Percentiles rank a stretch among this genome's conserved stretches.
phyloP scores from a whole-genome alignment of 129 eudicot genomes.

The Calendula officinalis region DNA sequence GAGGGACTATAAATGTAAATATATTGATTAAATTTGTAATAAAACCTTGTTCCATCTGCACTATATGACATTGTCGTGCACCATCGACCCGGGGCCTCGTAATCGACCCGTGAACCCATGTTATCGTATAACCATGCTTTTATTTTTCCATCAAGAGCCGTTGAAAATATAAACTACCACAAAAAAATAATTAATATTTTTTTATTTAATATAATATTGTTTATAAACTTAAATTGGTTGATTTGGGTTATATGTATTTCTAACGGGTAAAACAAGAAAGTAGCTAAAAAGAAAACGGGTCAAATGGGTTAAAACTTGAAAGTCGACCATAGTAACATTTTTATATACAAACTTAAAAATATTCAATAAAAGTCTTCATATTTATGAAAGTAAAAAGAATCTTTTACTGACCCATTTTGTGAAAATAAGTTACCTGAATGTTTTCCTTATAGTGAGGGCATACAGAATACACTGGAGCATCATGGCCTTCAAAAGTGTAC shows the following conservation, averaged over 20 bases:
- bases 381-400: too few relatives aligned
- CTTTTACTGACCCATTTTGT: too few relatives aligned
- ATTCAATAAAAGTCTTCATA: too few relatives aligned
- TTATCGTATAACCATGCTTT: conserved; percentile 65
- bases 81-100: conserved; percentile 53
- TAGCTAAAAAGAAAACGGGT: too few relatives aligned
- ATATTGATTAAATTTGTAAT: too few relatives aligned
- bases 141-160: conserved; percentile 61
- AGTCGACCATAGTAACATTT: too few relatives aligned
- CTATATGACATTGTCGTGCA: conserved; percentile 57
- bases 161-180: conserved; percentile 53
- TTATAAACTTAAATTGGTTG: too few relatives aligned
- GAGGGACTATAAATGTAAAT: background rate
- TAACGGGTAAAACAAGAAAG: too few relatives aligned
- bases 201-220: too few relatives aligned
- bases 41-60: conserved; percentile 37
- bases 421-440: conserved; percentile 38
- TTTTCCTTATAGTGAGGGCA: conserved; percentile 54
- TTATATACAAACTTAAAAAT: too few relatives aligned
- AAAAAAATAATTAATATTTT: background rate
- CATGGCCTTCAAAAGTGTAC: conserved; percentile 71
- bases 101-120: conserved; percentile 42
- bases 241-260: too few relatives aligned
- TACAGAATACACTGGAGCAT: conserved; percentile 57
- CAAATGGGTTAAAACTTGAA: too few relatives aligned